These are phyloP conservation scores for Colletotrichum melonis DNA, from an alignment of 2,329 filamentous ascomycete genomes.

Conservation along the genomic window DNA sequence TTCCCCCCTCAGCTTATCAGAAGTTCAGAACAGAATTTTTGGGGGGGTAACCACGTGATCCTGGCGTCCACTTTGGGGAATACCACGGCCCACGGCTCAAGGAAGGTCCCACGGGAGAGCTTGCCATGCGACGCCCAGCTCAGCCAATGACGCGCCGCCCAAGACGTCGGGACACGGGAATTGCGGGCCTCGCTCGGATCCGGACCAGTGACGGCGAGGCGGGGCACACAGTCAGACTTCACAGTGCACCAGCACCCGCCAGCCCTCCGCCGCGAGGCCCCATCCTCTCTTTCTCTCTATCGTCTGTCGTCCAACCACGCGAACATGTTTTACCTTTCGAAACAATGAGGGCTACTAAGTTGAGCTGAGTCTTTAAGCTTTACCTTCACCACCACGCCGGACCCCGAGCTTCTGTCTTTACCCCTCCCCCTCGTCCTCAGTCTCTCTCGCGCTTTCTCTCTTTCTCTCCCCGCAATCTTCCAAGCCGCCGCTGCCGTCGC, in stretches of 20 bases:
- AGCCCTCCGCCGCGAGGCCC: constrained; percentile 6
- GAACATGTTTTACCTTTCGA: constrained; percentile 27
- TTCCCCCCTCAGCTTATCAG: background rate
- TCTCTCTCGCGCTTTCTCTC: too few relatives aligned
- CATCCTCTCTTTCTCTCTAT: background rate
- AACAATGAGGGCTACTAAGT: constrained; percentile 25
- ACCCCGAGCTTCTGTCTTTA: constrained; percentile 9
- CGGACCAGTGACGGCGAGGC: constrained; percentile 33
- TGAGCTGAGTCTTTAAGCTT: constrained; percentile 16
- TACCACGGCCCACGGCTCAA: too few relatives aligned
- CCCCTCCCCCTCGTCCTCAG: background rate
- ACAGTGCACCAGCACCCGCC: constrained; percentile 19
- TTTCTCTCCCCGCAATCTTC: background rate
- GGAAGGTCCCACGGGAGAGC: background rate
- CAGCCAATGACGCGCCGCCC: constrained; percentile 10
- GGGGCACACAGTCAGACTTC: constrained; percentile 24
- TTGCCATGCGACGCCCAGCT: background rate
- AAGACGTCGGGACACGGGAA: constrained; percentile 13
- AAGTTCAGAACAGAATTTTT: constrained; percentile 18
- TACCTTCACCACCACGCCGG: constrained; percentile 19
- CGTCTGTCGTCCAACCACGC: constrained; percentile 20
- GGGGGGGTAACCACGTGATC: constrained; percentile 28
- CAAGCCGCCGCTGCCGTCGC: background rate
- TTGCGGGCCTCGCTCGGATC: constrained; percentile 17
- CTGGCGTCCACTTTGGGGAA: background rate